Conservation (phyloP, 2,329 filamentous ascomycete species). For the Davidsoniella eucalypti region DNA sequence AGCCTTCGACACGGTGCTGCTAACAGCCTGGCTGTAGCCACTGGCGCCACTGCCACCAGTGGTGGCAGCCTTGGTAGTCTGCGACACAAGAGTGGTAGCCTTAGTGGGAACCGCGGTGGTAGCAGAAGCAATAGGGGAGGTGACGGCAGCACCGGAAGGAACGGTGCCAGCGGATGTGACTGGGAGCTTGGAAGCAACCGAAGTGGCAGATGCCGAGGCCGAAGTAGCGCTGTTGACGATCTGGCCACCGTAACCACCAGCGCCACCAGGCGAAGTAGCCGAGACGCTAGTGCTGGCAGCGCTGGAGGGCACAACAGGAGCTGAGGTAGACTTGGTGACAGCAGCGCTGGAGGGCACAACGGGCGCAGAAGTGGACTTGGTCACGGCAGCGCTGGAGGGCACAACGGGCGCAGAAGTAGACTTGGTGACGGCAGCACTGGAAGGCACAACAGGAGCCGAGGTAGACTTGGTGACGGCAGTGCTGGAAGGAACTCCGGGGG, state of each 20-base stretch:
- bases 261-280: background rate
- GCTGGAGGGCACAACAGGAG: background rate
- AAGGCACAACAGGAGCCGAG: background rate
- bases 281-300: no score
- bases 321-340: background rate
- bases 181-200: background rate
- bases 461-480: background rate
- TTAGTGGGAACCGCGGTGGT: background rate
- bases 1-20: background rate
- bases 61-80: background rate
- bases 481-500: background rate
- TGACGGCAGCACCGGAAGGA: background rate
- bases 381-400: background rate
- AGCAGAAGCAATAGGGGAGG: no score
- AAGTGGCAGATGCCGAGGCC: background rate
- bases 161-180: background rate
- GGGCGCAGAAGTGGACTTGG: background rate
- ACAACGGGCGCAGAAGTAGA: background rate
- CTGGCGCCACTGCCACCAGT: background rate
- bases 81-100: no score
- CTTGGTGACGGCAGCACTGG: background rate
- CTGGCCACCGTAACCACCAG: background rate
- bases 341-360: background rate
- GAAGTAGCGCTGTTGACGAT: background rate
- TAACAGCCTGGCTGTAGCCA: background rate